These are phyloP conservation scores for Haplosporangium gracile DNA, from an alignment of 192 early-diverging fungal species.

Conservation along the genomic window DNA sequence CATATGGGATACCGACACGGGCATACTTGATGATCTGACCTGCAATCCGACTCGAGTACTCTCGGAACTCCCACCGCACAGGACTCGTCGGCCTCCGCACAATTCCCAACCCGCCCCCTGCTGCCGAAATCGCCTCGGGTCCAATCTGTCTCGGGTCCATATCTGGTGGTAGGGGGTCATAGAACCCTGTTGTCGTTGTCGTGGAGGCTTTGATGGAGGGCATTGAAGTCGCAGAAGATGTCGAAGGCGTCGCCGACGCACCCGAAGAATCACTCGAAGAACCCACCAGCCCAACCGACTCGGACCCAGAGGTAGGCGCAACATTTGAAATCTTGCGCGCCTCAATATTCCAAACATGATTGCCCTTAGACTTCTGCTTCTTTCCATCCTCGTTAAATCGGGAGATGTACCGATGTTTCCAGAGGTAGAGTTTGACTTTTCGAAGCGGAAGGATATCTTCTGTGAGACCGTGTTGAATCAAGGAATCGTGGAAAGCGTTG, in stretches of 20 bases:
- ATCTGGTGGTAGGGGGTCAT: background rate
- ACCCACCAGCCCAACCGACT: background rate
- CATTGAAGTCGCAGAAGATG: background rate
- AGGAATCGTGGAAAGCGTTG: conserved; percentile 79
- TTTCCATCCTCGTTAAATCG: conserved; percentile 87
- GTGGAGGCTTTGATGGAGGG: background rate
- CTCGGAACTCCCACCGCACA: conserved; percentile 78
- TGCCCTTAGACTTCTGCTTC: conserved; percentile 84
- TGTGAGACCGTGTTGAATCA: conserved; percentile 69
- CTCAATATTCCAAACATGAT: conserved; percentile 87
- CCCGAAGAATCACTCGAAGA: background rate
- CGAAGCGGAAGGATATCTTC: conserved; percentile 74
- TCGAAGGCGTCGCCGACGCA: background rate
- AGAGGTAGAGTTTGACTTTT: conserved; percentile 80
- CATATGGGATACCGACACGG: conserved; percentile 70
- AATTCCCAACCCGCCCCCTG: conserved; percentile 15
- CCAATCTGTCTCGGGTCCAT: conserved; percentile 14
- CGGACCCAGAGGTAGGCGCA: too few species aligned
- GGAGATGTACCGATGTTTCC: conserved; percentile 80
- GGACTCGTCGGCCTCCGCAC: conserved; percentile 4
- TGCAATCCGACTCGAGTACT: conserved; percentile 78
- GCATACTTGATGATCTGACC: conserved; percentile 74
- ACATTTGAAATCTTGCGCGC: conserved; percentile 74
- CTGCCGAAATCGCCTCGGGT: conserved; percentile 17
- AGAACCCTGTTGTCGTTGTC: conserved; percentile 5